A percentile compares a stretch with the other conserved stretches of the same genome.
Evolutionary conservation across 108 stramenopile genomes (phyloP).

Genomic region (Nannochloropsis granulata): DNA sequence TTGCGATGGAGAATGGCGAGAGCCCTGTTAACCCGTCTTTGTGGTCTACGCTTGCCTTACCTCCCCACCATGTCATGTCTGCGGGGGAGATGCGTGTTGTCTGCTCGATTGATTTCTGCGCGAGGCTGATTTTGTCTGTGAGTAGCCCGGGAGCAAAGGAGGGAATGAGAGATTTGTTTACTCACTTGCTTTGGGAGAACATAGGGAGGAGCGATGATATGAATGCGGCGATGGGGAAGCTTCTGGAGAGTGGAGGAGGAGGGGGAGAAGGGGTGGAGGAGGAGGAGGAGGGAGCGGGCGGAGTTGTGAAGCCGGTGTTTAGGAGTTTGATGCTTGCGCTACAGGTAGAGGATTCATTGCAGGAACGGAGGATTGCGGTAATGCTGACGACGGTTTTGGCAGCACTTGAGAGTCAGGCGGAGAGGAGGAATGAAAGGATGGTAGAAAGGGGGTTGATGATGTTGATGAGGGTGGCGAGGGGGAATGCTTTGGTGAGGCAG

Average conservation of each 20-base stretch:
- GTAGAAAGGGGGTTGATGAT: not conserved
- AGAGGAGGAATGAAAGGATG: not conserved
- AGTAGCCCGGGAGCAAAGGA: not conserved
- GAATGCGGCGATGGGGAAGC: not conserved
- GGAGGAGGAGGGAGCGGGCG: not conserved
- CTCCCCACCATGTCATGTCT: not conserved
- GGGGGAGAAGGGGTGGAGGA: not conserved
- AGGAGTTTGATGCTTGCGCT: not conserved
- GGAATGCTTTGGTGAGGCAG: not conserved
- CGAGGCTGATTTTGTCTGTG: not conserved
- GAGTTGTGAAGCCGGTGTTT: not conserved
- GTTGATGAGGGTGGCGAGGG: not conserved
- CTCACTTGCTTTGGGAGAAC: not conserved
- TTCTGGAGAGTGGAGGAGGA: not conserved
- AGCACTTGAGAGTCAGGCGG: not conserved
- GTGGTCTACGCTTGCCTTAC: not conserved
- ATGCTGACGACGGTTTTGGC: not conserved
- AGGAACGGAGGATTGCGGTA: not conserved
- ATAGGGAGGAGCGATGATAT: not conserved
- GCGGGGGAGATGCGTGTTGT: not conserved
- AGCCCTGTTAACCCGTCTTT: not conserved
- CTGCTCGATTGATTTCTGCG: not conserved
- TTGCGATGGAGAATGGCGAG: not conserved
- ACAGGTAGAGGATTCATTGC: not conserved
- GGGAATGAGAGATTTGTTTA: not conserved